Conservation (phyloP, 2,329 filamentous ascomycete genomes). For the Corynespora cassiicola region DNA sequence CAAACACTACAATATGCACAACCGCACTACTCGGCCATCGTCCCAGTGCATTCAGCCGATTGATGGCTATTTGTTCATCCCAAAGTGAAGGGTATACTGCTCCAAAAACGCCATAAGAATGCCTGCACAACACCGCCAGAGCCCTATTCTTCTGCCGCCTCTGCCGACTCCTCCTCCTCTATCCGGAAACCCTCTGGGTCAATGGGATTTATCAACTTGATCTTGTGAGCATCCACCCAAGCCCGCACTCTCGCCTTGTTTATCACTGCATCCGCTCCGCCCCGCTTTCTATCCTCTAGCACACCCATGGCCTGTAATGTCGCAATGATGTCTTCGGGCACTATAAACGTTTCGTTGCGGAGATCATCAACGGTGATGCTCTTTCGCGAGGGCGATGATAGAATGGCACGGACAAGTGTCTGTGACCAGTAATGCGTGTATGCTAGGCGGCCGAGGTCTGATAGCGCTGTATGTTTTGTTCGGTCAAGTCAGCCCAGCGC, state of each 20-base stretch:
- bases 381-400: slow-evolving; percentile 54
- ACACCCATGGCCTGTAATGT: slow-evolving; percentile 83
- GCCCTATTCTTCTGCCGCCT: slow-evolving; percentile 26
- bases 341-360: slow-evolving; percentile 81
- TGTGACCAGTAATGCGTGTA: slow-evolving; percentile 88
- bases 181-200: slow-evolving; percentile 77
- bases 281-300: slow-evolving; percentile 62
- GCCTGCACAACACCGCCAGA: neutral
- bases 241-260: slow-evolving; percentile 66
- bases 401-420: slow-evolving; percentile 75
- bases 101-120: neutral
- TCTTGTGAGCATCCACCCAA: slow-evolving; percentile 70
- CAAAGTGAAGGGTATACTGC: neutral
- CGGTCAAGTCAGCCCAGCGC: too few species aligned
- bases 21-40: too few species aligned
- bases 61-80: too few species aligned
- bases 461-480: slow-evolving; percentile 69
- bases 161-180: slow-evolving; percentile 60
- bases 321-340: slow-evolving; percentile 80
- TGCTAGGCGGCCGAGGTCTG: slow-evolving; percentile 80
- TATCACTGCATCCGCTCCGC: slow-evolving; percentile 56
- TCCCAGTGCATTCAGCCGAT: too few species aligned
- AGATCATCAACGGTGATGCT: slow-evolving; percentile 73
- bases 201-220: slow-evolving; percentile 71
- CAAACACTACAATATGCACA: too few species aligned